Percentiles rank a stretch among this genome's conserved stretches.
Conservation (phyloP, 148 eudicot genomes). For the Rhododendron kiyosumense region DNA sequence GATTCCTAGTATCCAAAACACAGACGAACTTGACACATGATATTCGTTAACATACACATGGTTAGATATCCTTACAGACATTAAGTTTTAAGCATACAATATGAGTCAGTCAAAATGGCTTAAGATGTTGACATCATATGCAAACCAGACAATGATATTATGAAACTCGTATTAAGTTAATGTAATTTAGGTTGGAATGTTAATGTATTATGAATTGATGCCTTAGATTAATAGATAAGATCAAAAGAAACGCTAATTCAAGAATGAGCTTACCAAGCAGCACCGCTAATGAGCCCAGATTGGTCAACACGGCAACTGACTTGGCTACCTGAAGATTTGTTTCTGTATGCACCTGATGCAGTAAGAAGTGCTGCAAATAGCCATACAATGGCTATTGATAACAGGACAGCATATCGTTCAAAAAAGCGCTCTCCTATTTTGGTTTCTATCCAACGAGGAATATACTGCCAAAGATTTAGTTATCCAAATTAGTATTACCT, state of each 20-base stretch:
- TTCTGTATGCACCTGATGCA: constrained; percentile 70
- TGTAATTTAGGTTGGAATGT: not conserved
- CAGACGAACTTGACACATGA: not conserved
- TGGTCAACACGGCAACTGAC: constrained; percentile 66
- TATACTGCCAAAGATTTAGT: constrained; percentile 48
- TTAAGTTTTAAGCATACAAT: too few relatives aligned
- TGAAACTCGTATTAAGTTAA: not conserved
- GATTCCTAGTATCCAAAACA: not conserved
- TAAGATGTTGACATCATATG: not conserved
- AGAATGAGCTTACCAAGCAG: constrained; percentile 58
- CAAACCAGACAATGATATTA: not conserved
- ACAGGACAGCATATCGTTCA: constrained; percentile 51
- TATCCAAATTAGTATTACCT: constrained; percentile 8
- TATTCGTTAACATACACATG: not conserved
- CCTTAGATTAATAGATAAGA: not conserved
- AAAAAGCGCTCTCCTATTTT: constrained; percentile 48
- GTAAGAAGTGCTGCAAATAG: constrained; percentile 76
- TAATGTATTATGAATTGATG: not conserved
- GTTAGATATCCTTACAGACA: not conserved
- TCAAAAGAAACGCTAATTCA: not conserved
- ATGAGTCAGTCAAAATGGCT: too few relatives aligned
- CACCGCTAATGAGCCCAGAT: constrained; percentile 63
- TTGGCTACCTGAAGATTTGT: constrained; percentile 54
- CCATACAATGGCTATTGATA: constrained; percentile 65
- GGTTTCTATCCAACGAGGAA: constrained; percentile 41